These are phyloP conservation scores for Mucor circinelloides DNA, from an alignment of 371 early-diverging fungal species.

Conservation along the genomic window DNA sequence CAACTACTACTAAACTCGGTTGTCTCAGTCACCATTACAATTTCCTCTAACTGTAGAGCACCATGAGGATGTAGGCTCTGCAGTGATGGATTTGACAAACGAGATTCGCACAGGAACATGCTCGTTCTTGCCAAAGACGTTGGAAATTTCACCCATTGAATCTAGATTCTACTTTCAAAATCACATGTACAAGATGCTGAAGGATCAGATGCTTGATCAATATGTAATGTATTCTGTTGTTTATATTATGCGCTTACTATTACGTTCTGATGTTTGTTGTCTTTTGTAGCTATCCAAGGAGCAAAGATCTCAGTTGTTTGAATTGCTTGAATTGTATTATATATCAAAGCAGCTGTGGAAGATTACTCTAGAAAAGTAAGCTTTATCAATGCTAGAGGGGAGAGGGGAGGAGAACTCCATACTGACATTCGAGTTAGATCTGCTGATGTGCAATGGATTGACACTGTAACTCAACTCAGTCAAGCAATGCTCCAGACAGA, in stretches of 20 bases:
- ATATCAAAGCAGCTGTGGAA: neutral
- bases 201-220: conserved; percentile 8
- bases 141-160: conserved; percentile 2
- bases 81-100: neutral
- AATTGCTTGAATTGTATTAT: neutral
- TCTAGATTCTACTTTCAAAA: conserved; percentile 17
- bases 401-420: neutral
- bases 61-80: neutral
- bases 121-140: neutral
- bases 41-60: conserved; percentile 14
- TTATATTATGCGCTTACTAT: neutral
- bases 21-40: neutral
- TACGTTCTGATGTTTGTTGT: neutral
- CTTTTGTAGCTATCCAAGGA: neutral
- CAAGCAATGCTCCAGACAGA: neutral
- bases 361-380: neutral
- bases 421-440: neutral
- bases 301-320: neutral
- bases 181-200: conserved; percentile 5
- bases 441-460: neutral
- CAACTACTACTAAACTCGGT: neutral
- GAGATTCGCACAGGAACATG: neutral
- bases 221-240: neutral
- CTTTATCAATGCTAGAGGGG: neutral
- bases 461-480: neutral